phyloP scores from a whole-genome alignment of 2,329 filamentous ascomycete species.

The Pseudogymnoascus sp. region DNA sequence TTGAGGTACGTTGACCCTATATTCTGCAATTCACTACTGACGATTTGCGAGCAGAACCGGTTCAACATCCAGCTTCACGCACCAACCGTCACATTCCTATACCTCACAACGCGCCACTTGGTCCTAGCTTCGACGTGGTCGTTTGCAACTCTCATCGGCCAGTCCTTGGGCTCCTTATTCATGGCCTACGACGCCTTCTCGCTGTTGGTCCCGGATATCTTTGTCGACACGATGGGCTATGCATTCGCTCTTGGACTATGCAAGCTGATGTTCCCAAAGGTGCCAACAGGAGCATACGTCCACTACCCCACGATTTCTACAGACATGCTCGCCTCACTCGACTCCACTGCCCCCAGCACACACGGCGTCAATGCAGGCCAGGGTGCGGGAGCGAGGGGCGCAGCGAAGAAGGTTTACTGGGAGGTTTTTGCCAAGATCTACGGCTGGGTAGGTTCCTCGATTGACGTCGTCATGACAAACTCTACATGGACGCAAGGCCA shows the following conservation, averaged over 20 bases:
- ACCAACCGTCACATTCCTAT: constrained; percentile 78
- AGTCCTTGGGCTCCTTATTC: constrained; percentile 79
- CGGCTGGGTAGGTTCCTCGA: constrained; percentile 68
- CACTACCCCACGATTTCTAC: constrained; percentile 98
- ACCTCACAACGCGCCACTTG: constrained; percentile 79
- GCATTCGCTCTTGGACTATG: constrained; percentile 79
- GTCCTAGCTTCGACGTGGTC: constrained; percentile 84
- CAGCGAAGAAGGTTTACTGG: constrained; percentile 77
- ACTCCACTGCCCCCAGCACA: constrained; percentile 44
- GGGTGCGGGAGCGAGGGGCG: constrained; percentile 62
- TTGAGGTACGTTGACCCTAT: constrained; percentile 46
- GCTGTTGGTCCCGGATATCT: constrained; percentile 86
- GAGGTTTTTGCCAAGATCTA: constrained; percentile 74
- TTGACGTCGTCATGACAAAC: constrained; percentile 97
- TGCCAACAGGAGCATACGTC: constrained; percentile 88
- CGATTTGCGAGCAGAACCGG: constrained; percentile 48
- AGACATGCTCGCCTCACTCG: constrained; percentile 84
- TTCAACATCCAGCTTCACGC: constrained; percentile 89
- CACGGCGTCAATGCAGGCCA: constrained; percentile 72
- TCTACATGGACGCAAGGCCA: constrained; percentile 88
- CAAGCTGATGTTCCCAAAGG: constrained; percentile 68
- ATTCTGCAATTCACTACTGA: background rate
- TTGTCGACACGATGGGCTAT: constrained; percentile 97
- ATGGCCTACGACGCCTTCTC: constrained; percentile 88
- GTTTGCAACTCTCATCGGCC: constrained; percentile 85